These are phyloP conservation scores for Edaphochlamys debaryana DNA, from an alignment of 139 green algal species.

Conservation along the genomic window DNA sequence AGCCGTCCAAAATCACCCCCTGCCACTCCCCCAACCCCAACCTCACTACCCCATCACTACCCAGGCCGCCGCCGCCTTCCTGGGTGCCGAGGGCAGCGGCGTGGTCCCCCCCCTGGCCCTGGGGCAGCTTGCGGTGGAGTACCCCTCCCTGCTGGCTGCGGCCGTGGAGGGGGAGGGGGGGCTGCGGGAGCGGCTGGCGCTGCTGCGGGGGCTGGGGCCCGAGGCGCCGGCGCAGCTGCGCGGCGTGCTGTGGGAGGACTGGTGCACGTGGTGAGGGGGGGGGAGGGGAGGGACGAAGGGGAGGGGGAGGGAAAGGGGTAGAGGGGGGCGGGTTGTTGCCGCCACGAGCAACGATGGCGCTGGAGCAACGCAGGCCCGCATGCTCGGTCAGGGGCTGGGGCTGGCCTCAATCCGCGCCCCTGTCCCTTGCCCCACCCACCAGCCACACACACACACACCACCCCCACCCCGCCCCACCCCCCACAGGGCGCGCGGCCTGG, in stretches of 20 bases:
- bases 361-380: no score
- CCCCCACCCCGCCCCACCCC: no score
- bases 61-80: neutral
- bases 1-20: no score
- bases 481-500: slow-evolving; percentile 14
- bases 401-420: no score
- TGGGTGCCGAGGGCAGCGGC: neutral
- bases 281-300: neutral
- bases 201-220: slow-evolving; percentile 1
- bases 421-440: no score
- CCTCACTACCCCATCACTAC: no score
- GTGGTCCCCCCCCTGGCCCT: neutral
- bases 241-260: slow-evolving; percentile 25
- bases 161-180: neutral
- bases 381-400: no score
- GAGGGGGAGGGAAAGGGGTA: neutral
- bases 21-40: no score
- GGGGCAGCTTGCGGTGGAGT: neutral
- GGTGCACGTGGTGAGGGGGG: slow-evolving; percentile 15
- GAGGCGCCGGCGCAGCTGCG: neutral
- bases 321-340: no score
- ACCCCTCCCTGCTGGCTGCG: neutral
- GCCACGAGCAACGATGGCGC: no score
- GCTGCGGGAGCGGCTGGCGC: slow-evolving; percentile 13
- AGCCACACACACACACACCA: no score